These are phyloP conservation scores for Larix kaempferi DNA, from an alignment of 75 land plant species.

Conservation along the genomic window DNA sequence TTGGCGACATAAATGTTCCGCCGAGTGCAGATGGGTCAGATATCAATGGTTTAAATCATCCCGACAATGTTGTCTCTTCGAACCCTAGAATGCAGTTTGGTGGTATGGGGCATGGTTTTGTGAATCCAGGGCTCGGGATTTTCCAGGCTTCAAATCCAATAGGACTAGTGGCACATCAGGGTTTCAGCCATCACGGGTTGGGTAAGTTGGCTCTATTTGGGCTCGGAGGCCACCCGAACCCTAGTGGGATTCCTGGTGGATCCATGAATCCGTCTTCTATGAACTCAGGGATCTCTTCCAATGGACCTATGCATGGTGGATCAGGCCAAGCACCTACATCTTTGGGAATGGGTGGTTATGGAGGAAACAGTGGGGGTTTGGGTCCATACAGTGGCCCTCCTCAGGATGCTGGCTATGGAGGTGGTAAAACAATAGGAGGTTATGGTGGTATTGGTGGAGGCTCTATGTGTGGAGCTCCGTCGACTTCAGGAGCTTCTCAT, in stretches of 20 bases:
- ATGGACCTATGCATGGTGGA: too few species aligned
- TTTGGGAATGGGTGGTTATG: conserved; percentile 20
- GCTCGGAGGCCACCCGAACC: too few species aligned
- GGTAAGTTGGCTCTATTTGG: conserved; percentile 14
- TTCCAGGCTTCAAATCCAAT: conserved; percentile 15
- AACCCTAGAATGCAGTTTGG: conserved; percentile 3
- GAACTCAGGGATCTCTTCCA: not conserved
- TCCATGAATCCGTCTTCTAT: not conserved
- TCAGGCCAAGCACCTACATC: not conserved
- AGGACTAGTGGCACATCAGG: conserved; percentile 18
- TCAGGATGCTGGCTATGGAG: conserved; percentile 8
- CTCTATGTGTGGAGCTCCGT: conserved; percentile 34
- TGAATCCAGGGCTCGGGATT: conserved; percentile 13
- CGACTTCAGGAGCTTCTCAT: conserved; percentile 37
- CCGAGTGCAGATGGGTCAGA: not conserved
- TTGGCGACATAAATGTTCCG: conserved; percentile 13
- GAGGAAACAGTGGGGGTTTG: conserved; percentile 20
- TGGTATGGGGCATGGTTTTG: conserved; percentile 16
- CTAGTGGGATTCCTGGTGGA: conserved; percentile 19
- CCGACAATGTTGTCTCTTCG: too few species aligned
- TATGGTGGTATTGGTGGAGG: too few species aligned
- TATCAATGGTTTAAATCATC: not conserved
- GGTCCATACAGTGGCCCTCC: not conserved
- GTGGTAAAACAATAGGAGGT: not conserved
- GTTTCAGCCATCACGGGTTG: conserved; percentile 27